Conservation (phyloP, 2,329 filamentous ascomycete genomes). For the Hawksworthiomyces lignivorus region DNA sequence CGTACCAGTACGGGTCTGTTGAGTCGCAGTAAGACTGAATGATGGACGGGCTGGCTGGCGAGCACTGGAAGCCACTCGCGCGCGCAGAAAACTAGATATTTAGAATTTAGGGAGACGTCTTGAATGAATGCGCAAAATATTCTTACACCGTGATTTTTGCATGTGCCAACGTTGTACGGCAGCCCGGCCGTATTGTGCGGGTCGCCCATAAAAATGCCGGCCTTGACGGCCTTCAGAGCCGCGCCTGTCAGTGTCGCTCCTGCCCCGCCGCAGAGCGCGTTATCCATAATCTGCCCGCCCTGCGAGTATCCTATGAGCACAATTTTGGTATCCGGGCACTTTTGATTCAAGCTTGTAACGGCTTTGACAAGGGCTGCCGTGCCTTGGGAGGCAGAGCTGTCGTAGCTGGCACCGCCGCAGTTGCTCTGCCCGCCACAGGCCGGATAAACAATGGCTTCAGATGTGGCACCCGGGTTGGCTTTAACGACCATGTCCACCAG, state of each 20-base stretch:
- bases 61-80: slow-evolving; percentile 48
- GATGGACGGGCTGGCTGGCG: slow-evolving; percentile 38
- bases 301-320: slow-evolving; percentile 57
- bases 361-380: slow-evolving; percentile 50
- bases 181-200: slow-evolving; percentile 49
- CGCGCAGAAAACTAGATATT: slow-evolving; percentile 58
- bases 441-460: slow-evolving; percentile 50
- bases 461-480: slow-evolving; percentile 41
- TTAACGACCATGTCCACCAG: slow-evolving; percentile 42
- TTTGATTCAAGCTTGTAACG: slow-evolving; percentile 49
- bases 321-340: slow-evolving; percentile 49
- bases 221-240: slow-evolving; percentile 50
- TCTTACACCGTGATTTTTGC: slow-evolving; percentile 46
- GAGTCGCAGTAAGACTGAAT: slow-evolving; percentile 60
- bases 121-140: too few species aligned
- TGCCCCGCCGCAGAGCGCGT: slow-evolving; percentile 54
- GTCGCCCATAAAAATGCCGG: slow-evolving; percentile 58
- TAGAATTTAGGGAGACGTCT: too few species aligned
- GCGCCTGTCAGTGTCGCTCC: slow-evolving; percentile 37
- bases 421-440: slow-evolving; percentile 54
- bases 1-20: slow-evolving; percentile 44
- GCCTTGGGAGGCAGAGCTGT: slow-evolving; percentile 49
- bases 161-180: slow-evolving; percentile 54
- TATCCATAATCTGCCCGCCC: slow-evolving; percentile 58
- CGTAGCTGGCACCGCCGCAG: slow-evolving; percentile 54